Conservation (phyloP, 2,329 filamentous ascomycete genomes). For the Zymoseptoria passerinii region DNA sequence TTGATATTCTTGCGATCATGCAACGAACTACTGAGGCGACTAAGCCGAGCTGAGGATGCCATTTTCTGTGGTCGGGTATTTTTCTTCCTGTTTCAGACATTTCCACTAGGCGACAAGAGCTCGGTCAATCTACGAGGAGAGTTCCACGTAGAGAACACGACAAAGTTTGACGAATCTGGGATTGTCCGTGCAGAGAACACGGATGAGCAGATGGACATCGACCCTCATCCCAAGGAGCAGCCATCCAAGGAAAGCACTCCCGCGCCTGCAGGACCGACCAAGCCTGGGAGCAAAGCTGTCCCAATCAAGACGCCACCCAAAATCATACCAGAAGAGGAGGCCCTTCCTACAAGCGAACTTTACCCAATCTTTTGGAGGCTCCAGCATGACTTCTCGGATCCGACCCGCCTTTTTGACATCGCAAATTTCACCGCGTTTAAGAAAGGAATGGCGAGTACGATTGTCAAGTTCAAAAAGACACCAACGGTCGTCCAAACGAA, state of each 20-base stretch:
- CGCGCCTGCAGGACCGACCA: conserved; percentile 15
- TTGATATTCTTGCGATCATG: conserved; percentile 86
- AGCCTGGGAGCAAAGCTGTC: conserved; percentile 21
- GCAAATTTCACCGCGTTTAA: conserved; percentile 60
- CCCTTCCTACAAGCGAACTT: conserved; percentile 58
- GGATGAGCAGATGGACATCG: conserved; percentile 58
- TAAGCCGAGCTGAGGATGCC: conserved; percentile 94
- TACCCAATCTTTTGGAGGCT: conserved; percentile 94
- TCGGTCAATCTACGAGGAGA: conserved; percentile 94
- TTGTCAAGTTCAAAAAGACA: conserved; percentile 66
- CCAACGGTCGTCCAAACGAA: conserved; percentile 61
- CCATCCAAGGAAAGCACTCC: conserved; percentile 14
- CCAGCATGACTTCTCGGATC: conserved; percentile 85
- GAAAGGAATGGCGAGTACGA: conserved; percentile 52
- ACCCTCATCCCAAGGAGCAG: conserved; percentile 29
- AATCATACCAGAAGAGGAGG: conserved; percentile 37
- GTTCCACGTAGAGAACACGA: conserved; percentile 92
- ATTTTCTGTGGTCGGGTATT: conserved; percentile 96
- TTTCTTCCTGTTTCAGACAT: conserved; percentile 97
- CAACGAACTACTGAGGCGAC: conserved; percentile 84
- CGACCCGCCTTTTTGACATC: conserved; percentile 67
- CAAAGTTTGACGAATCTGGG: conserved; percentile 58
- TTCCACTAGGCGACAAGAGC: conserved; percentile 91
- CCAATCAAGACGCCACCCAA: conserved; percentile 17
- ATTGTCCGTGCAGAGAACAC: conserved; percentile 22